These are phyloP conservation scores for Vitis labrusca DNA, from an alignment of 164 flowering plant species.

Conservation along the genomic window DNA sequence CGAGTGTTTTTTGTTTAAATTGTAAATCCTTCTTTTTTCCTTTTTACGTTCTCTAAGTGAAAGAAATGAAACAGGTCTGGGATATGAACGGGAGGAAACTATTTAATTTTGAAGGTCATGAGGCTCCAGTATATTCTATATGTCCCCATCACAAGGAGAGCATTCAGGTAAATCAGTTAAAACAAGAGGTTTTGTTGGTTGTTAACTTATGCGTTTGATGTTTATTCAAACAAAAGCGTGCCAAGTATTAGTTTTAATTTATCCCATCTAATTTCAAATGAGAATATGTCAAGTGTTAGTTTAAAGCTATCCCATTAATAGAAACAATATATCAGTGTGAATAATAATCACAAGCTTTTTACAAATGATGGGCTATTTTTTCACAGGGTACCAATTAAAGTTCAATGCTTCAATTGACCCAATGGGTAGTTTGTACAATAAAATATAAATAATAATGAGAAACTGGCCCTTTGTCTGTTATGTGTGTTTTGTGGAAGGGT, in stretches of 20 bases:
- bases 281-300: no score
- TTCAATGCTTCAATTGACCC: no score
- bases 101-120: slow-evolving; percentile 87
- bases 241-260: neutral
- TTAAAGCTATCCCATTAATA: no score
- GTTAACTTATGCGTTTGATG: neutral
- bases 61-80: slow-evolving; percentile 71
- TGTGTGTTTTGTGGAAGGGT: neutral
- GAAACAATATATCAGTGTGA: no score
- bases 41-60: slow-evolving; percentile 4
- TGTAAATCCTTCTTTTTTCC: neutral
- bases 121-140: slow-evolving; percentile 82
- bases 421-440: neutral
- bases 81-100: slow-evolving; percentile 65
- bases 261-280: neutral
- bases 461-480: no score
- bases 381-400: no score
- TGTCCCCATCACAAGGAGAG: slow-evolving; percentile 92
- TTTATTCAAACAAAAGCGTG: neutral
- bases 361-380: no score
- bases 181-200: neutral
- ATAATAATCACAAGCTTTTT: no score
- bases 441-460: no score
- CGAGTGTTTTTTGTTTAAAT: neutral
- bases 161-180: slow-evolving; percentile 60